phyloP scores from a whole-genome alignment of 2,329 filamentous ascomycete species.

The Diaporthe sp. region DNA sequence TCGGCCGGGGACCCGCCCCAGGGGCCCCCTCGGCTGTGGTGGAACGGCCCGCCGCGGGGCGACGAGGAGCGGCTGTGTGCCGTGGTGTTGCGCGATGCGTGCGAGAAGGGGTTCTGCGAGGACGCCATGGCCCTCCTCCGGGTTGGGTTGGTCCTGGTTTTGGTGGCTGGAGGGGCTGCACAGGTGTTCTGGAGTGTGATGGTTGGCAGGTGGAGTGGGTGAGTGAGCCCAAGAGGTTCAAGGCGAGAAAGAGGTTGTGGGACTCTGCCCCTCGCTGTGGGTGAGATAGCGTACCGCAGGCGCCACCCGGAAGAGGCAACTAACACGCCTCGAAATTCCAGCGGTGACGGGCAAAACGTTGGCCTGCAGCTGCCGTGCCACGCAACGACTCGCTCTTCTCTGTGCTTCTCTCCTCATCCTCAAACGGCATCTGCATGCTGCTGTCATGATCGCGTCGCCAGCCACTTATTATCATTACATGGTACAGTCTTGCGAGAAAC shows the following conservation, averaged over 20 bases:
- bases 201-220: not conserved
- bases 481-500: not conserved
- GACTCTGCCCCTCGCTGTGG: not conserved
- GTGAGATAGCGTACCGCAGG: no score
- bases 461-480: not conserved
- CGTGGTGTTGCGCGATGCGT: conserved; percentile 5
- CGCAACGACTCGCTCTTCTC: conserved; percentile 29
- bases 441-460: not conserved
- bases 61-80: conserved; percentile 40
- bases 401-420: not conserved
- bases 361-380: conserved; percentile 29
- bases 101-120: conserved; percentile 32
- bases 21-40: conserved; percentile 43
- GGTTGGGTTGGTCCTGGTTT: not conserved
- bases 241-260: no score
- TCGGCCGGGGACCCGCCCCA: conserved; percentile 41
- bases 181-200: not conserved
- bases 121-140: conserved; percentile 21
- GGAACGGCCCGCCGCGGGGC: conserved; percentile 30
- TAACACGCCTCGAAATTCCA: not conserved
- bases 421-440: conserved; percentile 8
- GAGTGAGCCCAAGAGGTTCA: no score
- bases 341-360: not conserved
- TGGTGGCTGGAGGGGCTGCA: not conserved
- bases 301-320: not conserved